These are phyloP conservation scores for Aspergillus oerlinghausenensis DNA, from an alignment of 2,329 filamentous ascomycete genomes.

Conservation along the genomic window DNA sequence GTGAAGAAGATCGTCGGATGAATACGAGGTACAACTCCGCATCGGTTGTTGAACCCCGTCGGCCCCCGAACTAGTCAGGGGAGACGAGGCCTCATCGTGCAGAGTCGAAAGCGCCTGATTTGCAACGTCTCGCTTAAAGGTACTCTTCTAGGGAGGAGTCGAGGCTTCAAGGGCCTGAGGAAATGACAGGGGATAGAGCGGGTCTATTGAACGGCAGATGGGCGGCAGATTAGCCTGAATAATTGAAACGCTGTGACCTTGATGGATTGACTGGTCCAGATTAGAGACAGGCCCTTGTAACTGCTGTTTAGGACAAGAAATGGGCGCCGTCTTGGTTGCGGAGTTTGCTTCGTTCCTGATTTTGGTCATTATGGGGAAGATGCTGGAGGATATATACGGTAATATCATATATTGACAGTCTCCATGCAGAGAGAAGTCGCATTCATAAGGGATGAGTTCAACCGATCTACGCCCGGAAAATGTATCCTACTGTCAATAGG, in stretches of 20 bases:
- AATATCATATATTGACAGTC: too few relatives aligned
- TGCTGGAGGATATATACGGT: neutral
- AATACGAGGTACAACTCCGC: neutral
- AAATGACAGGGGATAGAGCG: neutral
- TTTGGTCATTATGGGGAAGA: neutral
- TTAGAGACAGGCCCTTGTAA: neutral
- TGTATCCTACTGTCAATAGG: neutral
- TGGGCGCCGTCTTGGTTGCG: neutral
- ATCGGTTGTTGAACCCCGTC: neutral
- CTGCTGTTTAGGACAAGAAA: neutral
- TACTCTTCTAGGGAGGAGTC: neutral
- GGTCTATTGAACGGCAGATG: neutral
- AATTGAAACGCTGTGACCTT: neutral
- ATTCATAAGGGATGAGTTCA: neutral
- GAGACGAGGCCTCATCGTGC: neutral
- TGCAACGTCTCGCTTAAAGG: neutral
- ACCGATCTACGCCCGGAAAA: neutral
- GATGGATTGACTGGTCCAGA: neutral
- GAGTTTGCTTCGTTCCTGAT: neutral
- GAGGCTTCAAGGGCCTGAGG: neutral
- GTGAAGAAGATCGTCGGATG: neutral
- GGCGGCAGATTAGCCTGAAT: too few relatives aligned
- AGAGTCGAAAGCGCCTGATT: neutral
- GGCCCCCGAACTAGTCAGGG: neutral
- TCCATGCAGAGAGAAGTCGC: neutral